Evolutionary conservation across 495 filamentous ascomycete genomes (phyloP), one percentile per base, ranked within the genome.

Genomic region (Clavariopsis aquatica): DNA sequence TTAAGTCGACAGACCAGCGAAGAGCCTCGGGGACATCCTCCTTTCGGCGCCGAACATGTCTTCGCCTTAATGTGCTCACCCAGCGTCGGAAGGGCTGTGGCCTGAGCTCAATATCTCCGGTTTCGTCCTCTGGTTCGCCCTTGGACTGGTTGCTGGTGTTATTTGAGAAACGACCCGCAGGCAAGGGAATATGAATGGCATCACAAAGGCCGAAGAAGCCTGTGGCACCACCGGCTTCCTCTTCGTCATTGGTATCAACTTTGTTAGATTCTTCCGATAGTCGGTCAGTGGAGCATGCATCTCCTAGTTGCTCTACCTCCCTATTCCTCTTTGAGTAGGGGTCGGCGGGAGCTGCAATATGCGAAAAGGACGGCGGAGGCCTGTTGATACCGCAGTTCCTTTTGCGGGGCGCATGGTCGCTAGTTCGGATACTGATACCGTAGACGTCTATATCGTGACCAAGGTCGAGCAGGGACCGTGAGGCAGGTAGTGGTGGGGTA

Each of bases 1-100:
- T 62, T 27, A 71, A 72, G 49, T 79, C 77, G 56, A 81, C 74
- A 43, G 74, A 79, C 75, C 80, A 83, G 31, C 79, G 79, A 53
- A 79, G 71, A 20, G 78, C 71, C 36, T 73, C 71, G 53, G 70
- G 63, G 46, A 52, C 69, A 24, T 69, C 55, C 4, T 54, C 41
- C 46, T 57, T 54, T 20, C 31, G 69, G 28, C 60, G 69, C 20
- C 58, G 70, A 52, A 61, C 71, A 52, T 73, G 72, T 58, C 74
- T 78, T 43, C 76, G 79, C 19, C 74, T 62, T 43, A 88, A 77
- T 38, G 78, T 83, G 46, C 81, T 78, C 58, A 87, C 77, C 81
- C 84, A 86, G 71, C 76, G 79, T 49, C 75, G 78, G 68, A 87
- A 83, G 4, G 80, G 73, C 26, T 52, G 67, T 31, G 62, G 57